A percentile compares a stretch with the other conserved stretches of the same genome.
These are phyloP conservation scores for Gnetum montanum DNA, from an alignment of 75 land plant species.

Conservation along the genomic window DNA sequence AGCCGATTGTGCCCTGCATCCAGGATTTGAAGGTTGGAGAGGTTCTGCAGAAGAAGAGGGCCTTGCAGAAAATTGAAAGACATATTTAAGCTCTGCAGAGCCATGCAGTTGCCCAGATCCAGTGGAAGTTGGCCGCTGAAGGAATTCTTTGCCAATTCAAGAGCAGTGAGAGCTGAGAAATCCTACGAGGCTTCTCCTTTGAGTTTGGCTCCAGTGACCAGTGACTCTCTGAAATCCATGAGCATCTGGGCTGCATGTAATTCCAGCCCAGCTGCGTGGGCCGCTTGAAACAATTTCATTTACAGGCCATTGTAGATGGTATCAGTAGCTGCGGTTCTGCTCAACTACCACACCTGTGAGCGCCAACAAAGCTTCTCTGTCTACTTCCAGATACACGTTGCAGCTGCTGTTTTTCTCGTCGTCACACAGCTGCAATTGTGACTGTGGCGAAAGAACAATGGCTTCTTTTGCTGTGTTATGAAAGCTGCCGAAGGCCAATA, in stretches of 20 bases:
- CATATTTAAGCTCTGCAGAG: constrained; percentile 31
- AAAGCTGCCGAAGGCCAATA: no score
- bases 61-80: constrained; percentile 38
- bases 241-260: constrained; percentile 25
- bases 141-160: constrained; percentile 37
- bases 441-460: no score
- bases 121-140: constrained; percentile 31
- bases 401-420: no score
- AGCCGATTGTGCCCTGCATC: constrained; percentile 41
- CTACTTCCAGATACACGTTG: no score
- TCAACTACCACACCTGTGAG: no score
- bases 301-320: no score
- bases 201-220: constrained; percentile 17
- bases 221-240: constrained; percentile 18
- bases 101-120: constrained; percentile 27
- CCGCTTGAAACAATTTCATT: no score
- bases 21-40: constrained; percentile 28
- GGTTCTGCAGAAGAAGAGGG: constrained; percentile 23
- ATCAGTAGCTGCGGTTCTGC: no score
- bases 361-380: no score
- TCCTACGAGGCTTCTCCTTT: constrained; percentile 25
- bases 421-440: no score
- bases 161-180: constrained; percentile 41
- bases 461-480: no score
- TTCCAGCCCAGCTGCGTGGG: constrained; percentile 65